Evolutionary conservation across 306 rosid genomes (phyloP).

Genomic region (Casuarina cunninghamiana): DNA sequence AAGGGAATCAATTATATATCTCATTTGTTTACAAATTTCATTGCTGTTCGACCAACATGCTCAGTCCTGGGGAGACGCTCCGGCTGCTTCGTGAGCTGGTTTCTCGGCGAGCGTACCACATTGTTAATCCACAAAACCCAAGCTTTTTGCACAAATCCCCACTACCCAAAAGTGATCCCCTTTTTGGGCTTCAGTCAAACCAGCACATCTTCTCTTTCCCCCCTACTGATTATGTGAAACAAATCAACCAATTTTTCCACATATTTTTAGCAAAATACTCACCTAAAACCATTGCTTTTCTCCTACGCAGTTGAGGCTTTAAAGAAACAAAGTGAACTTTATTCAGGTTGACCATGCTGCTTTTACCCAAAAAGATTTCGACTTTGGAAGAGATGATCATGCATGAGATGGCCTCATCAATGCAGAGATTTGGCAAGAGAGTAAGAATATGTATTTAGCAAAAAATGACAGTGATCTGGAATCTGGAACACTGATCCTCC

Average conservation of each 20-base stretch:
- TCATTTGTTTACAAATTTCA: background rate
- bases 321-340: too few relatives aligned
- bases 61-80: slow-evolving; percentile 36
- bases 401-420: background rate
- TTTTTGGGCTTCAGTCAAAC: background rate
- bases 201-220: background rate
- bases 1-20: background rate
- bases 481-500: background rate
- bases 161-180: background rate
- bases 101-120: slow-evolving; percentile 8
- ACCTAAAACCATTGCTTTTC: too few relatives aligned
- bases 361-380: background rate
- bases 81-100: background rate
- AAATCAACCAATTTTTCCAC: too few relatives aligned
- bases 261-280: too few relatives aligned
- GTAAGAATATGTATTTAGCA: background rate
- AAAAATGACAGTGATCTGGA: background rate
- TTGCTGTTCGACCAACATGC: slow-evolving; percentile 63
- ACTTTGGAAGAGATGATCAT: background rate
- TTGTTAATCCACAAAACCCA: background rate
- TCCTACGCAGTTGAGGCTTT: too few relatives aligned
- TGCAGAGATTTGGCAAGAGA: too few relatives aligned
- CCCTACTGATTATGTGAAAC: too few relatives aligned
- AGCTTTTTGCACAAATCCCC: slow-evolving; percentile 12
- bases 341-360: background rate